Conservation (phyloP, 1,284 basidiomycete species). For the Puccinia triticina region DNA sequence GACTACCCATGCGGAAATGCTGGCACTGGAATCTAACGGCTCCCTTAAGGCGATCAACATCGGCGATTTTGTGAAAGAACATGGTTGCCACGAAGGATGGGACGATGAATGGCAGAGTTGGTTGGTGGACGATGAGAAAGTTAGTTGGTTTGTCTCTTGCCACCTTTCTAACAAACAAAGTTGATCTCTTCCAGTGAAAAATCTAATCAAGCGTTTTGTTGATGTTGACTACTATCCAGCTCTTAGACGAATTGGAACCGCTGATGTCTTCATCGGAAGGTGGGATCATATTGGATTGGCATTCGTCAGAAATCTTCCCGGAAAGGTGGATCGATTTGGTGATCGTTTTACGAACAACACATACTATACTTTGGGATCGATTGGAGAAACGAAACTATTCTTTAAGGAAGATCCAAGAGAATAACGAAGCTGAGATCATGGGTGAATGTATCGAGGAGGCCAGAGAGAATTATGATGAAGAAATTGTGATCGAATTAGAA, state of each 20-base stretch:
- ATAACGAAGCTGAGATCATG: conserved; percentile 99
- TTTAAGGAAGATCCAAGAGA: conserved; percentile 93
- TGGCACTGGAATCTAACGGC: conserved; percentile 62
- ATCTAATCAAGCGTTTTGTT: background rate
- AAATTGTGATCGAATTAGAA: conserved; percentile 82
- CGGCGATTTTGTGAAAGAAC: conserved; percentile 83
- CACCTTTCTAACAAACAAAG: background rate
- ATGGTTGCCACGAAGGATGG: conserved; percentile 78
- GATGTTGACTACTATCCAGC: conserved; percentile 61
- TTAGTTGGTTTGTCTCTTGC: conserved; percentile 60
- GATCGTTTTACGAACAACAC: conserved; percentile 86
- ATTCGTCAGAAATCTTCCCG: conserved; percentile 91
- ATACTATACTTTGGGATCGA: conserved; percentile 84
- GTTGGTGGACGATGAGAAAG: conserved; percentile 93
- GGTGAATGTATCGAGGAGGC: conserved; percentile 87
- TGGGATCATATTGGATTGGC: conserved; percentile 94
- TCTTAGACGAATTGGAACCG: conserved; percentile 75
- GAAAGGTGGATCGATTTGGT: conserved; percentile 98
- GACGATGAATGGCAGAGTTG: conserved; percentile 94
- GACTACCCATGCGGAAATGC: conserved; percentile 81
- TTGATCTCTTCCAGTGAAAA: background rate
- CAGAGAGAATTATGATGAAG: conserved; percentile 75
- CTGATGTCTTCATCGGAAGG: conserved; percentile 64
- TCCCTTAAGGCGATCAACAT: conserved; percentile 79
- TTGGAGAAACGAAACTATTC: conserved; percentile 87